Evolutionary conservation across 306 rosid genomes (phyloP).

Genomic region (Abrus pulchellus): DNA sequence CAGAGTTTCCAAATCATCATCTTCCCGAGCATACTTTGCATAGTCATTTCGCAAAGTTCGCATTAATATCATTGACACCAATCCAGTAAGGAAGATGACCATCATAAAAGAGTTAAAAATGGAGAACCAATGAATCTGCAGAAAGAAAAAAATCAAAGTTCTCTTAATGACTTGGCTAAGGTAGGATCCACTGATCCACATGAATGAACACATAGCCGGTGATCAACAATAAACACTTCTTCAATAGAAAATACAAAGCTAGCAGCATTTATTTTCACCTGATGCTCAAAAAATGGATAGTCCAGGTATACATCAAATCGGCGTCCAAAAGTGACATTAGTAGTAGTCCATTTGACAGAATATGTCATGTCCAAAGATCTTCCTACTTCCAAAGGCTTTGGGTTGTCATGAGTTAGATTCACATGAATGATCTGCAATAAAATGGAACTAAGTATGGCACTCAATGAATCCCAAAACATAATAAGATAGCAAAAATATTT

Average conservation of each 20-base stretch:
- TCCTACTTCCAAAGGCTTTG: conserved; percentile 78
- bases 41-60: conserved; percentile 98
- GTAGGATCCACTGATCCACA: not conserved
- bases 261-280: conserved; percentile 61
- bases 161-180: conserved; percentile 34
- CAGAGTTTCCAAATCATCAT: conserved; percentile 95
- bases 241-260: conserved; percentile 37
- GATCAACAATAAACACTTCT: conserved; percentile 26
- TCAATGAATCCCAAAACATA: conserved; percentile 41
- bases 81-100: conserved; percentile 99
- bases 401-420: conserved; percentile 83
- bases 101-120: conserved; percentile 99
- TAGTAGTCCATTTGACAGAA: conserved; percentile 86
- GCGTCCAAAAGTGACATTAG: conserved; percentile 82
- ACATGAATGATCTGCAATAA: conserved; percentile 89
- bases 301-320: conserved; percentile 97
- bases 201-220: conserved; percentile 34
- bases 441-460: conserved; percentile 40
- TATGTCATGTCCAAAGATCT: conserved; percentile 83
- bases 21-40: conserved; percentile 99
- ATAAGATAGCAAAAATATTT: conserved; percentile 37
- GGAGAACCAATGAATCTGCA: conserved; percentile 99
- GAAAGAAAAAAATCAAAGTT: conserved; percentile 42
- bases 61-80: conserved; percentile 99
- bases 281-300: conserved; percentile 98